Evolutionary conservation across 345 rosid genomes (phyloP), one percentile per base, ranked within the genome.

Genomic region (Sisymbrium irio): DNA sequence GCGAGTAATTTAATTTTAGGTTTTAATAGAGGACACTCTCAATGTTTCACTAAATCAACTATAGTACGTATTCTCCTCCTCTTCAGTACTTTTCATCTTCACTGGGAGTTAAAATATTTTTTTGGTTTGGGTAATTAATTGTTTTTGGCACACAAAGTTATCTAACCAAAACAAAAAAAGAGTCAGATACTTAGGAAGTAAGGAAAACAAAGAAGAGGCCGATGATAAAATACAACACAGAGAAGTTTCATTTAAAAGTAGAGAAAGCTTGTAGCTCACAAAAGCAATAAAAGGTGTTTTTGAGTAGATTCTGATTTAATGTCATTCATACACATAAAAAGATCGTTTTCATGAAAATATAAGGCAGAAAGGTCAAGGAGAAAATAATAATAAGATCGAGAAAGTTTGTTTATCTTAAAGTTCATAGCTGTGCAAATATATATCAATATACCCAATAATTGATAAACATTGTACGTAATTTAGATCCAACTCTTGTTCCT

Each of bases 261-360:
- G 47, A 47, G 42, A 17, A 42, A 22, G 79, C 97, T 91, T 91
- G 80, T 61, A 41, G 74, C 15, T 58, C 45, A 86, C 95, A 91
- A 87, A 91, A 91, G 92, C n/a, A 39, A 61, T 45, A 41, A 76
- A 70, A 61, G 62, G 25, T 45, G 6, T 18, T 11, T 73, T 42
- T 42, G 27, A 11, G 45, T 32, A 56, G 72, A 74, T 74, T 65
- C 77, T 65, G 59, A 65, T 74, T 74, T 73, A 56, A 45, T 65
- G 65, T 41, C 55, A 72, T 63, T 62, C 76, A 62, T 62, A 61
- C 65, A 71, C 53, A 14, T 41, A 41, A 45, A 18, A 62, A 28
- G 2, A 62, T 72, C 61, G 42, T 27, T 72, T 62, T 50, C 25
- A 61, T 28, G 41, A 51, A 50, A 30, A 62, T 51, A 53, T n/a